A percentile compares a stretch with the other conserved stretches of the same genome.
These are phyloP conservation scores for Zygnema cylindricum DNA, from an alignment of 139 green algal species.

Conservation along the genomic window DNA sequence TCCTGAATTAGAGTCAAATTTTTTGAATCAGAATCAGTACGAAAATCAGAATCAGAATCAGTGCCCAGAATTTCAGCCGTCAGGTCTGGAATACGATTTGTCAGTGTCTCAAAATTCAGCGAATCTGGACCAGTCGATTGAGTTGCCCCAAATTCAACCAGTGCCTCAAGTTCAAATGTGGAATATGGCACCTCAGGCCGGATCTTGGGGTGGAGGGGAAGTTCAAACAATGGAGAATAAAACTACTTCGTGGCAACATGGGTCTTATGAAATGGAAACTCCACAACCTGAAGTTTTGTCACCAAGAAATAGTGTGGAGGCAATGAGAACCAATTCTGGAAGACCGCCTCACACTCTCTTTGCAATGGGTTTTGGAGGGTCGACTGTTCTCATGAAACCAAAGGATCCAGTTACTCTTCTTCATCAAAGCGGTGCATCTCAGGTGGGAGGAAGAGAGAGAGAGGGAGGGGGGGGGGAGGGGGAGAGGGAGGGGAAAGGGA, in stretches of 20 bases:
- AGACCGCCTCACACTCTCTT: slow-evolving; percentile 40
- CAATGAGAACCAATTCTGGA: slow-evolving; percentile 24
- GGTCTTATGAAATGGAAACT: background rate
- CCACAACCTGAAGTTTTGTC: background rate
- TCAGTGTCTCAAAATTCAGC: background rate
- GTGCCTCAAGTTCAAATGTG: background rate
- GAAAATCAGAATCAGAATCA: background rate
- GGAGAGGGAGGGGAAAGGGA: too few relatives aligned
- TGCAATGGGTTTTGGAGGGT: slow-evolving; percentile 50
- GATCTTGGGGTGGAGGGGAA: background rate
- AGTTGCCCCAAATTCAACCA: background rate
- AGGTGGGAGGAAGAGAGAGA: too few relatives aligned
- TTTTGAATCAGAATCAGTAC: background rate
- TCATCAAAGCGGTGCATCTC: background rate
- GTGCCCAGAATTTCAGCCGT: background rate
- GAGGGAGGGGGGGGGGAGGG: too few relatives aligned
- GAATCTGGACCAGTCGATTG: background rate
- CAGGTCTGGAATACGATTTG: background rate
- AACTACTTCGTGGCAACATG: background rate
- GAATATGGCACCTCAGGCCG: background rate
- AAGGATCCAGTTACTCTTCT: slow-evolving; percentile 16
- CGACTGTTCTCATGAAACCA: slow-evolving; percentile 44
- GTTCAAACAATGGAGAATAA: background rate
- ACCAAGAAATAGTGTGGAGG: slow-evolving; percentile 31
- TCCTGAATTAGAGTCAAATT: background rate